phyloP scores from a whole-genome alignment of 1,284 basidiomycete genomes.

The Neotropicomus parvogracilis region DNA sequence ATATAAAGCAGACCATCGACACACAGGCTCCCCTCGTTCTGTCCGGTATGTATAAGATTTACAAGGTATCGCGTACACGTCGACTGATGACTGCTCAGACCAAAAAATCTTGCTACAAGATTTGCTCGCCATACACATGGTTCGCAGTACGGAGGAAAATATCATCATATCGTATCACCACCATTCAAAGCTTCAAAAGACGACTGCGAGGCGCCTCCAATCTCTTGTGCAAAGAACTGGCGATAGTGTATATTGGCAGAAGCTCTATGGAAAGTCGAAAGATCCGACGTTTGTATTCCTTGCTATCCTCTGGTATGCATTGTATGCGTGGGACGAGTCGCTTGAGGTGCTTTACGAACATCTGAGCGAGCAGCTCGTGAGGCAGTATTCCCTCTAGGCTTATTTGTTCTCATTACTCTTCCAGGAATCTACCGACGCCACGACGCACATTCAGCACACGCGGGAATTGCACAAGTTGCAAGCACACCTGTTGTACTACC shows the following conservation, averaged over 20 bases:
- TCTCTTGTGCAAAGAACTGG: slow-evolving; percentile 37
- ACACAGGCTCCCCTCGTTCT: slow-evolving; percentile 49
- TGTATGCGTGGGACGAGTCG: slow-evolving; percentile 58
- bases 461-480: slow-evolving; percentile 51
- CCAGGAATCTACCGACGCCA: slow-evolving; percentile 42
- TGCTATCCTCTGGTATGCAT: slow-evolving; percentile 51
- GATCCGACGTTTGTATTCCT: slow-evolving; percentile 55
- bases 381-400: slow-evolving; percentile 2
- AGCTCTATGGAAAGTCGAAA: slow-evolving; percentile 42
- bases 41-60: slow-evolving; percentile 10
- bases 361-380: slow-evolving; percentile 42
- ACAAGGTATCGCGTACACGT: neutral
- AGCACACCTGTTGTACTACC: slow-evolving; percentile 53
- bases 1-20: slow-evolving; percentile 42
- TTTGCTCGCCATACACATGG: slow-evolving; percentile 41
- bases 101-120: slow-evolving; percentile 32
- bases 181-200: slow-evolving; percentile 28
- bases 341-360: slow-evolving; percentile 48
- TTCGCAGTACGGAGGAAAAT: slow-evolving; percentile 33
- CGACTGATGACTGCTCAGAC: slow-evolving; percentile 10
- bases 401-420: neutral
- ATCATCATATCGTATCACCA: slow-evolving; percentile 45
- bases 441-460: slow-evolving; percentile 36
- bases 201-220: slow-evolving; percentile 34
- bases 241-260: slow-evolving; percentile 51